Evolutionary conservation across 345 rosid species (phyloP).

Genomic region (Linum usitatissimum): DNA sequence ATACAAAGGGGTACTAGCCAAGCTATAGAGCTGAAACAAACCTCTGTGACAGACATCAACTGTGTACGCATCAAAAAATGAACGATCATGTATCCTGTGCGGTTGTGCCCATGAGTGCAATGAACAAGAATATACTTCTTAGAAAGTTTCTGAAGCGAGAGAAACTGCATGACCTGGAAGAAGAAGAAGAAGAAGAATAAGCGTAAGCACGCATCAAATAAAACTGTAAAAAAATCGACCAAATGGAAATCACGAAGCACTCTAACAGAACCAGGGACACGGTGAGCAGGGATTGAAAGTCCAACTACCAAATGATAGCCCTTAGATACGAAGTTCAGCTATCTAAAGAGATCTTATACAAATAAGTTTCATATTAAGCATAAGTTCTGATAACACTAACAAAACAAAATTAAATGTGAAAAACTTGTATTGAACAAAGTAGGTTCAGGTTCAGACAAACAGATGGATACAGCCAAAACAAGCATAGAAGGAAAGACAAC

Average conservation of each 20-base stretch:
- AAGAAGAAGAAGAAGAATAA: background rate
- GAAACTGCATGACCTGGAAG: conserved; percentile 66
- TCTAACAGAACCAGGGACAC: background rate
- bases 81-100: conserved; percentile 93
- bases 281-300: background rate
- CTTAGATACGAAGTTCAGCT: background rate
- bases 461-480: background rate
- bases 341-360: background rate
- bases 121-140: conserved; percentile 87
- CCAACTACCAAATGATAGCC: background rate
- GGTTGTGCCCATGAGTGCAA: conserved; percentile 97
- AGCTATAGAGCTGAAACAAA: conserved; percentile 16
- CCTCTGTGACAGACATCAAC: conserved; percentile 77
- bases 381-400: background rate
- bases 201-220: background rate
- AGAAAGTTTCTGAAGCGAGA: conserved; percentile 53
- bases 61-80: conserved; percentile 85
- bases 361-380: background rate
- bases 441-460: background rate
- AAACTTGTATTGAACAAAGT: background rate
- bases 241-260: background rate
- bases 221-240: background rate
- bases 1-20: conserved; percentile 5
- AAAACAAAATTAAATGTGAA: background rate
- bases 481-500: background rate